phyloP scores from a whole-genome alignment of 805 yeast genomes.

The Candida arabinofermentans region DNA sequence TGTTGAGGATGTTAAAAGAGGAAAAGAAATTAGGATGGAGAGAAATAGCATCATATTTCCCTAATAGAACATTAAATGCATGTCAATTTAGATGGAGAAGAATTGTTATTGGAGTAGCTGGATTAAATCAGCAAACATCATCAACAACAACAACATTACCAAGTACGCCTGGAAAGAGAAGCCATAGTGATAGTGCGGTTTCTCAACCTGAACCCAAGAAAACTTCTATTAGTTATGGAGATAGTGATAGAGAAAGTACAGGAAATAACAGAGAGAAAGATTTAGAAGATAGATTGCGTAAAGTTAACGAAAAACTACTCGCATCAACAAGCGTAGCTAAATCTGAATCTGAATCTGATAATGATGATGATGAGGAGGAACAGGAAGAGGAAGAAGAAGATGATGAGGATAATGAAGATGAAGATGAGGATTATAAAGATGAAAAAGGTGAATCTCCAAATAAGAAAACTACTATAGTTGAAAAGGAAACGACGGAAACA shows the following conservation, averaged over 20 bases:
- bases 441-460: background rate
- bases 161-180: conserved; percentile 3
- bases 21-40: conserved; percentile 85
- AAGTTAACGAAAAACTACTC: background rate
- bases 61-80: conserved; percentile 81
- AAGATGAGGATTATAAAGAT: background rate
- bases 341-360: too few relatives aligned
- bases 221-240: background rate
- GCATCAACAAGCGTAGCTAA: background rate
- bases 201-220: background rate
- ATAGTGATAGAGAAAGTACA: background rate
- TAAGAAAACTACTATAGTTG: too few relatives aligned
- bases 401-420: background rate
- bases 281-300: background rate
- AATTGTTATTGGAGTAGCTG: conserved; percentile 37
- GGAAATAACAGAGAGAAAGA: background rate
- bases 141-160: background rate
- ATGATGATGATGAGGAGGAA: too few relatives aligned
- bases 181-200: background rate
- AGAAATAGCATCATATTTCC: conserved; percentile 75
- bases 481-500: too few relatives aligned
- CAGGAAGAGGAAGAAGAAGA: too few relatives aligned
- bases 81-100: conserved; percentile 90
- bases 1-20: conserved; percentile 74
- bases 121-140: conserved; percentile 1